Evolutionary conservation across 2,329 filamentous ascomycete species (phyloP), one percentile per base, ranked within the genome.

Genomic region (Alternaria rosae): DNA sequence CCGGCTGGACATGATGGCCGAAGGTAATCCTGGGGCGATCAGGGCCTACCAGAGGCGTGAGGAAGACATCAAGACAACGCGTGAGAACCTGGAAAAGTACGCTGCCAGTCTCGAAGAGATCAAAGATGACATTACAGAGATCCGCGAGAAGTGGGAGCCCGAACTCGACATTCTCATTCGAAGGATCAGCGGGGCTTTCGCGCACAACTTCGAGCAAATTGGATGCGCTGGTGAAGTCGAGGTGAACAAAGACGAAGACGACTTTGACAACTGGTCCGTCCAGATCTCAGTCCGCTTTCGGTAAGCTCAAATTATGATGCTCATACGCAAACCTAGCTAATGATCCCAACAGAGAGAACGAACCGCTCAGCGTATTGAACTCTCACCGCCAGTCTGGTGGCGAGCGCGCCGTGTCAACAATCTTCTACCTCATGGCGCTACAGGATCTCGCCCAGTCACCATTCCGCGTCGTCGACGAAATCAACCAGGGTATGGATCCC

Each of bases 401-500:
- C 67, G 95, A 99, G 82, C 91, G 95, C 62, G 93, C 95, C 23
- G 94, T 99, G 21, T 97, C 93, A 21, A 99, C 95, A 13, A 97
- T 98, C 76, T 99, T 98, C 85, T 99, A 96, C 82, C 92, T 99
- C 59, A 98, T 99, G 94, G 93, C 95, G 6, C 87, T 99, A 25
- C 95, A 99, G 79, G 92, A 92, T 52, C 89, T 99, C 73, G 94
- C 95, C 15, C 91, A 93, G 73, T 93, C 94, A 4, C 95, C 95
- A 1, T 99, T 99, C 87, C 93, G 95, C 54, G 94, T 99, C 52
- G 95, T 99, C 61, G 95, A 99, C 80, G 95, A 99, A 82, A 99
- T 99, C 85, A 99, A 99, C 77, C 95, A 99, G 82, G 95, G 95
- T 69, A 99, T 99, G 95, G 95, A 99, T 79, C 95, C 94, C 44